phyloP scores from a whole-genome alignment of 805 yeast species.

The Ogataea trehaloabstinens region DNA sequence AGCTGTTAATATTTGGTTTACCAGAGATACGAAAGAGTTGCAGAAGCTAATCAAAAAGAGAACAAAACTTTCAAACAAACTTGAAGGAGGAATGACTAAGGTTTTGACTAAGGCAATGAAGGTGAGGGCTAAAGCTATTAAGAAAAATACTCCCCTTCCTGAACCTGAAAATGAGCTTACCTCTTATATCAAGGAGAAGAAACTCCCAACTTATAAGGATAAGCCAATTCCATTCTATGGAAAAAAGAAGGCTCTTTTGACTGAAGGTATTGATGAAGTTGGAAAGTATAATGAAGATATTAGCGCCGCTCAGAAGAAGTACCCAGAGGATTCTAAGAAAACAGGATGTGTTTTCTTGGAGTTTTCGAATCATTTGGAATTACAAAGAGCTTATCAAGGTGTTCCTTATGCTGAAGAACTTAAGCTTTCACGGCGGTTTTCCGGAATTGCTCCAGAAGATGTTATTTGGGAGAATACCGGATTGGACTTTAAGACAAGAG shows the following conservation, averaged over 20 bases:
- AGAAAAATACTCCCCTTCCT: conserved; percentile 56
- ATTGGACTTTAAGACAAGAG: conserved; percentile 54
- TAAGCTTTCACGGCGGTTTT: conserved; percentile 45
- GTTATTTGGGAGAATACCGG: conserved; percentile 79
- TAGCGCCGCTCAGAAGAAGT: conserved; percentile 50
- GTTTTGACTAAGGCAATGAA: conserved; percentile 60
- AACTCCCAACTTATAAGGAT: conserved; percentile 81
- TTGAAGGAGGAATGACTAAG: conserved; percentile 64
- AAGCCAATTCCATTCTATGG: conserved; percentile 68
- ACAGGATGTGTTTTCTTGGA: conserved; percentile 74
- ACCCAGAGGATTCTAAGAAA: conserved; percentile 47
- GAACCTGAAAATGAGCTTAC: conserved; percentile 55
- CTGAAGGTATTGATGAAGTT: conserved; percentile 64
- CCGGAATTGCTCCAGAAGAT: conserved; percentile 77
- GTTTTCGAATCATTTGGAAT: conserved; percentile 80
- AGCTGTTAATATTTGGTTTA: conserved; percentile 56
- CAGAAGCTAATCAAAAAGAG: conserved; percentile 60
- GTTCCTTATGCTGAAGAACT: conserved; percentile 52
- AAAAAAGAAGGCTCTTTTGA: conserved; percentile 80
- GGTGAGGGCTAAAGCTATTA: conserved; percentile 50
- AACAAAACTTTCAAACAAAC: conserved; percentile 54
- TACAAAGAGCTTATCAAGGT: conserved; percentile 88
- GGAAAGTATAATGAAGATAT: conserved; percentile 71
- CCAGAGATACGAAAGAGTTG: conserved; percentile 60
- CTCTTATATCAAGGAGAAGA: conserved; percentile 65